Conservation (phyloP, 2,329 filamentous ascomycete species). For the Cladophialophora psammophila region DNA sequence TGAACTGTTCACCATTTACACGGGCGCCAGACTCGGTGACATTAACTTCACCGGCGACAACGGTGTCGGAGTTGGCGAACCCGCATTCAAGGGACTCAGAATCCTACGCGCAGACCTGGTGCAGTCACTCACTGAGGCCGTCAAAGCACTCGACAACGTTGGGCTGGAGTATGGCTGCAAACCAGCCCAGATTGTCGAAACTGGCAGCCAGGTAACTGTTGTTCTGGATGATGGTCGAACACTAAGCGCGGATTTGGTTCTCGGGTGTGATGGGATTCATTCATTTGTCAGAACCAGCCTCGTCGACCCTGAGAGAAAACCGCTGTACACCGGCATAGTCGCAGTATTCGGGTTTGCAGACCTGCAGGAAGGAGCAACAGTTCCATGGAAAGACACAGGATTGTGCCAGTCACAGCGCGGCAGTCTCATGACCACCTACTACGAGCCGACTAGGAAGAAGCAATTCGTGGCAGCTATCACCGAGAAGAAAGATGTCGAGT, state of each 20-base stretch:
- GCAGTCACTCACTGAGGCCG: conserved; percentile 41
- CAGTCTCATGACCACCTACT: conserved; percentile 28
- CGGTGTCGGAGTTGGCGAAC: conserved; percentile 26
- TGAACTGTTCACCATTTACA: conserved; percentile 51
- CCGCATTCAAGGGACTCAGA: conserved; percentile 44
- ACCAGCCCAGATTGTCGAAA: conserved; percentile 40
- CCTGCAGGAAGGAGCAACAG: conserved; percentile 5
- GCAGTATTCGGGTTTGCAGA: conserved; percentile 24
- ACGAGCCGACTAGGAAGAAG: conserved; percentile 21
- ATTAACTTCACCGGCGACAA: conserved; percentile 25
- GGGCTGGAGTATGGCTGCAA: conserved; percentile 42
- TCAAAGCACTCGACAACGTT: conserved; percentile 38
- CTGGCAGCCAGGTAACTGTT: conserved; percentile 37
- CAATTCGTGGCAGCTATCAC: conserved; percentile 32
- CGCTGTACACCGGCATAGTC: conserved; percentile 34
- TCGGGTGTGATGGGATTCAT: conserved; percentile 43
- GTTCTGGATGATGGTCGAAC: conserved; percentile 43
- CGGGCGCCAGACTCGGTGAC: conserved; percentile 41
- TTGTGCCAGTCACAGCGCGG: conserved; percentile 30
- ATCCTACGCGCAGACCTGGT: conserved; percentile 45
- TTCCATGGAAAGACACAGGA: conserved; percentile 31
- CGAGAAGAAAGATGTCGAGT: conserved; percentile 29
- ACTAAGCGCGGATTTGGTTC: conserved; percentile 36
- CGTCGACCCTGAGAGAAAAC: conserved; percentile 27
- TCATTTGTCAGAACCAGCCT: conserved; percentile 32